A percentile compares a stretch with the other conserved stretches of the same genome.
phyloP scores from a whole-genome alignment of 257 asterid species.

The Lycium ferocissimum region DNA sequence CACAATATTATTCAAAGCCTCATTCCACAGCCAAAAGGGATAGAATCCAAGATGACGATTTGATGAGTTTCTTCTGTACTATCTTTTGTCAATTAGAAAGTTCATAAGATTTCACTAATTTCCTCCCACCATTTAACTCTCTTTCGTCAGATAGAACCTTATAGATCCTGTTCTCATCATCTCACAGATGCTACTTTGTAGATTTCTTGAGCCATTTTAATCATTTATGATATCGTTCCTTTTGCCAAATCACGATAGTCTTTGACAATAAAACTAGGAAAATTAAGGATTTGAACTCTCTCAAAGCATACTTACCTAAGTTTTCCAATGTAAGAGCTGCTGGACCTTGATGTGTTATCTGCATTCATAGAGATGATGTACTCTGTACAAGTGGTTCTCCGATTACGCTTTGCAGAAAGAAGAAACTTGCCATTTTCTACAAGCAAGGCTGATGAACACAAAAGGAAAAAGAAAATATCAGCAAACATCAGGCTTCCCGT shows the following conservation, averaged over 20 bases:
- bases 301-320: constrained; percentile 56
- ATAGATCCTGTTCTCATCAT: constrained; percentile 13
- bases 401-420: constrained; percentile 82
- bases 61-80: neutral
- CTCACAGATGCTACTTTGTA: neutral
- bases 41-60: neutral
- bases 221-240: neutral
- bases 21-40: constrained; percentile 6
- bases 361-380: constrained; percentile 82
- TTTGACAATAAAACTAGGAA: constrained; percentile 9
- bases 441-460: constrained; percentile 64
- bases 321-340: constrained; percentile 74
- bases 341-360: constrained; percentile 77
- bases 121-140: neutral
- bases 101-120: constrained; percentile 7
- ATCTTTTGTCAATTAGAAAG: constrained; percentile 11
- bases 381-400: constrained; percentile 82
- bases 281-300: neutral
- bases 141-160: neutral
- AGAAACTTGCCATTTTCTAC: constrained; percentile 90
- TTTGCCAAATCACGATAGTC: neutral
- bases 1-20: neutral
- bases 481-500: neutral
- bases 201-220: neutral
- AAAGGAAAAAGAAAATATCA: neutral